Percentiles rank a stretch among this genome's conserved stretches.
phyloP scores from a whole-genome alignment of 1,284 basidiomycete genomes.

The Papiliotrema flavescens region DNA sequence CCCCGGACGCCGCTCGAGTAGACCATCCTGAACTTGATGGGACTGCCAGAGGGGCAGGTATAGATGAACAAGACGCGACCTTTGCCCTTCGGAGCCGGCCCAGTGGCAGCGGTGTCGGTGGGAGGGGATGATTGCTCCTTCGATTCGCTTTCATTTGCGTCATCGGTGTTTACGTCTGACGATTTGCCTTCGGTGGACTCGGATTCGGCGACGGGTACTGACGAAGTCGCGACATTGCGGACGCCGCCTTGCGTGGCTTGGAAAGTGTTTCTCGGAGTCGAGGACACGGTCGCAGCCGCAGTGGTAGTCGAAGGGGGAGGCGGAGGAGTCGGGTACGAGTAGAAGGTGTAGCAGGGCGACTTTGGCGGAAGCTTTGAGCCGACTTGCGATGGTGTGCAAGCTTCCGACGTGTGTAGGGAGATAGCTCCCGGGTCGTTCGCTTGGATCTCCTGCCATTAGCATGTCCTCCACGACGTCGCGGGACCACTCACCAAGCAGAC shows the following conservation, averaged over 20 bases:
- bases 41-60: constrained; percentile 72
- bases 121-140: constrained; percentile 3
- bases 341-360: constrained; percentile 60
- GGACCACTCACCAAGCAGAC: constrained; percentile 63
- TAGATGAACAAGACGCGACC: constrained; percentile 71
- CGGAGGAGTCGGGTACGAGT: constrained; percentile 60
- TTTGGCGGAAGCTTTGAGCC: constrained; percentile 41
- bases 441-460: constrained; percentile 33
- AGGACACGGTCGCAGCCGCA: constrained; percentile 6
- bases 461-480: no score
- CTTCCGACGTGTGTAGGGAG: constrained; percentile 36
- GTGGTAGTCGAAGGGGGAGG: constrained; percentile 17
- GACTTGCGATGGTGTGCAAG: constrained; percentile 50
- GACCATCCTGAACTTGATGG: constrained; percentile 78
- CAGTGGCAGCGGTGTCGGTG: constrained; percentile 6
- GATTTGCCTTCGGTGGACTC: constrained; percentile 4
- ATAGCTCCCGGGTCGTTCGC: constrained; percentile 25
- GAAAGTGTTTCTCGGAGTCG: constrained; percentile 35
- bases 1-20: constrained; percentile 68
- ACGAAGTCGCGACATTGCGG: constrained; percentile 21
- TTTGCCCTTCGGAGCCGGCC: constrained; percentile 15
- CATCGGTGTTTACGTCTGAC: neutral
- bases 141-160: constrained; percentile 8
- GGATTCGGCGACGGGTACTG: constrained; percentile 5
- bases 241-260: constrained; percentile 39